Evolutionary conservation across 371 early-diverging fungal genomes (phyloP), one percentile per base, ranked within the genome.

Genomic region (Syncephalastrum contaminatum): DNA sequence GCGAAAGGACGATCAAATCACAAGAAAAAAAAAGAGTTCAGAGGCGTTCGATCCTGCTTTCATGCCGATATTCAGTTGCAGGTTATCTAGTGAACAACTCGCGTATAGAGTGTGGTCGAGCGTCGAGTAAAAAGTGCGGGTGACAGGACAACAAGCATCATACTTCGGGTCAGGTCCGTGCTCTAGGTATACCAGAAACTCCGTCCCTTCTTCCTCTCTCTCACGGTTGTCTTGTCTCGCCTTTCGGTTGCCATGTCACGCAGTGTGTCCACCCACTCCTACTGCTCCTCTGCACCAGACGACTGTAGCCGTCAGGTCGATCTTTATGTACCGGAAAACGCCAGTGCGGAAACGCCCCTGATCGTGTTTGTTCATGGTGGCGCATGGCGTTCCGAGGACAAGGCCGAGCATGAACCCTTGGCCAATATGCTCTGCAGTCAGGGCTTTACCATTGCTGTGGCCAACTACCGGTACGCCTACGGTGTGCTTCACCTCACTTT

Each of bases 361-460:
- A 54, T 86, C 7, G 80, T 90, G 4, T 87, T 86, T 67, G 67
- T 91, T 16, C 91, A 91, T 66, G 92, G 94, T 27, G 94, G 94
- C 5, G 90, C 92, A 4, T 94, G 94, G 94, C 75, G 88, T 19
- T 73, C 85, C 0, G 90, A 88, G 54, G 89, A 90, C 65, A 90
- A 91, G 63, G 56, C 64, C 20, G 83, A 81, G 21, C 87, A 81
- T 49, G 58, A 42, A 10, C 50, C 67, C 20, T 67, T 89, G 30
- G 84, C 75, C 45, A 45, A 61, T 48, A 55, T 54, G 13, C 69
- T 87, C 18, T 70, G 73, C 14, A 43, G 64, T 6, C 51, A 59
- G 6, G 73, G 79, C 0, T 56, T 85, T 22, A 75, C 82, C 4
- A 86, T 88, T 4, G 90, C 87, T 13, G 73, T 84, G 4, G 64